Conservation (phyloP, 192 early-diverging fungal species). For the Podila epigama region DNA sequence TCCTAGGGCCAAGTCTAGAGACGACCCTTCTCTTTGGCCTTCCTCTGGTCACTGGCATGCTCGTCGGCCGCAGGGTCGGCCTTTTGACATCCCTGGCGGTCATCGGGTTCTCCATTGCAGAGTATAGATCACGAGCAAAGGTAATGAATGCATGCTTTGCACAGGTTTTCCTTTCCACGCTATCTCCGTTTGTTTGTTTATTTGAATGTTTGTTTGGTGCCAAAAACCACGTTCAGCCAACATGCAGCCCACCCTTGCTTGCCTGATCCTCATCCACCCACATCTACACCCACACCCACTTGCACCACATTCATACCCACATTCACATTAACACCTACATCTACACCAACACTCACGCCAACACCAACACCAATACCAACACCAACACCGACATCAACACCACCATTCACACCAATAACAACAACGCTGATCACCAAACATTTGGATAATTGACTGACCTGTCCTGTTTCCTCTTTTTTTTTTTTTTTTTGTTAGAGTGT, state of each 20-base stretch:
- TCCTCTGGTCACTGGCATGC: constrained; percentile 28
- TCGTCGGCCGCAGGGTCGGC: constrained; percentile 40
- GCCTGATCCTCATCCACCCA: no score
- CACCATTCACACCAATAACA: no score
- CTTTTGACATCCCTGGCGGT: constrained; percentile 20
- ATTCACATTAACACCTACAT: no score
- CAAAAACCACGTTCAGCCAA: no score
- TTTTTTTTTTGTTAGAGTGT: constrained; percentile 9
- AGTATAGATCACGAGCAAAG: constrained; percentile 26
- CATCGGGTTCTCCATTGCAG: constrained; percentile 32
- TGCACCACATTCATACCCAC: no score
- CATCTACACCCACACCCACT: no score
- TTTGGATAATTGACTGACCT: background rate
- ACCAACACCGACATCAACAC: no score
- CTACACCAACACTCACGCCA: no score
- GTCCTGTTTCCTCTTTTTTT: background rate
- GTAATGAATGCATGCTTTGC: no score
- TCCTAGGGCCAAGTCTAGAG: constrained; percentile 42
- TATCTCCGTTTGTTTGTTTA: background rate
- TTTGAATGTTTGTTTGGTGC: background rate
- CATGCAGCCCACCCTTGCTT: no score
- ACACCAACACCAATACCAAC: no score
- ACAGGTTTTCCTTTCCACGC: background rate
- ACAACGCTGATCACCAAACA: no score
- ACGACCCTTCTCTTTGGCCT: constrained; percentile 24